A percentile compares a stretch with the other conserved stretches of the same genome.
phyloP scores from a whole-genome alignment of 2,329 filamentous ascomycete species.

The Calycina marina region DNA sequence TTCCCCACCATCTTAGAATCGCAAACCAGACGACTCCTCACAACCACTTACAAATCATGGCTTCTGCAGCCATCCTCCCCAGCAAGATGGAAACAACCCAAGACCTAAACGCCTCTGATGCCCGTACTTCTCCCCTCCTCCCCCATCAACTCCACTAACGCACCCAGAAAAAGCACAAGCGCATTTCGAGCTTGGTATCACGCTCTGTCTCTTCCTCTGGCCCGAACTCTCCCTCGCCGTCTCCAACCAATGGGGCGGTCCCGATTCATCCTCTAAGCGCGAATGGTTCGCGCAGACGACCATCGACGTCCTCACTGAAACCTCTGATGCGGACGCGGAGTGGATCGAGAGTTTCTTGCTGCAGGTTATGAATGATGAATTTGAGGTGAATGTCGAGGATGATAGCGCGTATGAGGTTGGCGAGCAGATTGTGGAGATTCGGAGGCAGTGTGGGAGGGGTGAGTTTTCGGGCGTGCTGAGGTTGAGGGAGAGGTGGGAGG shows the following conservation, averaged over 20 bases:
- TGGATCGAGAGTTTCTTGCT: slow-evolving; percentile 76
- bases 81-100: slow-evolving; percentile 8
- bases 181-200: slow-evolving; percentile 75
- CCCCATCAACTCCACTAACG: background rate
- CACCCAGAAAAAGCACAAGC: slow-evolving; percentile 38
- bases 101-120: background rate
- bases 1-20: no score
- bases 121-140: background rate
- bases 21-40: background rate
- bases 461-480: slow-evolving; percentile 49
- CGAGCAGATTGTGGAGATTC: slow-evolving; percentile 52
- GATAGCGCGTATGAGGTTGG: slow-evolving; percentile 67
- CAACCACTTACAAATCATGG: slow-evolving; percentile 9
- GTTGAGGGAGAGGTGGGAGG: slow-evolving; percentile 48
- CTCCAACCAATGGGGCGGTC: slow-evolving; percentile 75
- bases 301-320: slow-evolving; percentile 55
- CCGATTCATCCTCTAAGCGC: slow-evolving; percentile 70
- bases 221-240: slow-evolving; percentile 77
- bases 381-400: slow-evolving; percentile 85
- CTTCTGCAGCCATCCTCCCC: slow-evolving; percentile 10
- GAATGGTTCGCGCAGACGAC: slow-evolving; percentile 92
- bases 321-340: slow-evolving; percentile 51
- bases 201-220: slow-evolving; percentile 77
- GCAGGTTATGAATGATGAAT: slow-evolving; percentile 91
- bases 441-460: slow-evolving; percentile 48